Evolutionary conservation across 2,329 filamentous ascomycete species (phyloP).

Genomic region (Mollisiaceae sp.): DNA sequence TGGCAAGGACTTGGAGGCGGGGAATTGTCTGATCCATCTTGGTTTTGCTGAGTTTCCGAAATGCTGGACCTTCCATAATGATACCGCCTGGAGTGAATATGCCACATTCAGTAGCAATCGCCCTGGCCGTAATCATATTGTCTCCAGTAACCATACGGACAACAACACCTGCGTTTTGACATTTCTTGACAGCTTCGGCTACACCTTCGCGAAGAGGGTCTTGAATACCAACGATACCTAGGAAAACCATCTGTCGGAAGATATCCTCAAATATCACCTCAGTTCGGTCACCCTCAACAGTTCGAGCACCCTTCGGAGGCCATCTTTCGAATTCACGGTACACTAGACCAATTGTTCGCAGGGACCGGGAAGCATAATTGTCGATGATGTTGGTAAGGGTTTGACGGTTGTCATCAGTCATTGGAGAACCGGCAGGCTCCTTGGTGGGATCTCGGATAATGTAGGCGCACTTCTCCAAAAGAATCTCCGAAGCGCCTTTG

Average conservation of each 20-base stretch:
- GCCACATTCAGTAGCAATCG: constrained; percentile 76
- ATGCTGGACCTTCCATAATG: constrained; percentile 72
- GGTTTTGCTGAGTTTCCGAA: constrained; percentile 63
- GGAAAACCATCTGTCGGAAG: constrained; percentile 74
- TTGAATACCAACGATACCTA: constrained; percentile 75
- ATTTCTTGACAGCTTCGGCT: constrained; percentile 68
- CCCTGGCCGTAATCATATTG: constrained; percentile 73
- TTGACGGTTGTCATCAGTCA: constrained; percentile 62
- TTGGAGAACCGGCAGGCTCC: constrained; percentile 54
- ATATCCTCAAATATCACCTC: constrained; percentile 71
- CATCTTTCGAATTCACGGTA: constrained; percentile 75
- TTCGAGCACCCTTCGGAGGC: constrained; percentile 63
- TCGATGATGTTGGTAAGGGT: constrained; percentile 60
- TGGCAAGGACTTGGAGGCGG: constrained; percentile 69
- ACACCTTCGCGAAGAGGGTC: constrained; percentile 74
- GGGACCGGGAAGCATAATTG: constrained; percentile 67
- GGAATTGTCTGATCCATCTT: constrained; percentile 65
- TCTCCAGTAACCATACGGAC: constrained; percentile 79
- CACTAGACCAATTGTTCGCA: constrained; percentile 76
- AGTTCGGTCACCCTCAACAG: constrained; percentile 62
- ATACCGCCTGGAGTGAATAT: constrained; percentile 59
- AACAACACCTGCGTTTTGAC: constrained; percentile 70
- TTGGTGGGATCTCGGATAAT: constrained; percentile 65
- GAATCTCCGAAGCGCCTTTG: constrained; percentile 60
- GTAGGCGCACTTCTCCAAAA: constrained; percentile 49